These are phyloP conservation scores for Penicillium sp. DNA, from an alignment of 2,329 filamentous ascomycete genomes.

Conservation along the genomic window DNA sequence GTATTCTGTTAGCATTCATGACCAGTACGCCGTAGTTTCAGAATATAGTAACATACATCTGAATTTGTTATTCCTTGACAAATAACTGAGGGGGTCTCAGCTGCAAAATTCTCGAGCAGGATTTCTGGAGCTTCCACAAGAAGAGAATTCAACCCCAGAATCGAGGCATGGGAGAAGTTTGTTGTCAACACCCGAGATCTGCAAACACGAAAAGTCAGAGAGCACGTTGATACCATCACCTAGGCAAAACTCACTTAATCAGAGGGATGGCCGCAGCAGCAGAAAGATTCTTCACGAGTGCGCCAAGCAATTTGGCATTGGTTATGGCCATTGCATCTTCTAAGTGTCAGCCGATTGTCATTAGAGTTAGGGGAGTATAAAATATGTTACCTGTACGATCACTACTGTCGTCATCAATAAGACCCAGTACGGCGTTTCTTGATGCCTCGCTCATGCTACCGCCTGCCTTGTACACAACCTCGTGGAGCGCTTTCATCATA, in stretches of 20 bases:
- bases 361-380: background rate
- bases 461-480: constrained; percentile 93
- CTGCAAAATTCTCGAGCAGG: constrained; percentile 64
- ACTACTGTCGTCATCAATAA: constrained; percentile 82
- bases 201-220: constrained; percentile 23
- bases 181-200: constrained; percentile 75
- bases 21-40: background rate
- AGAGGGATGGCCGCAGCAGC: constrained; percentile 61
- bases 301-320: constrained; percentile 83
- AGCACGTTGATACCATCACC: background rate
- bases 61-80: constrained; percentile 74
- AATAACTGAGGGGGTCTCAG: constrained; percentile 73
- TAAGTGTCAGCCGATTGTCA: constrained; percentile 17
- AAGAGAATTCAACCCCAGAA: constrained; percentile 84
- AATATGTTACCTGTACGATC: constrained; percentile 59
- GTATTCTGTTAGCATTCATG: constrained; percentile 18
- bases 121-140: constrained; percentile 73
- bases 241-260: constrained; percentile 48
- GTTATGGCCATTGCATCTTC: constrained; percentile 73
- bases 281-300: constrained; percentile 81
- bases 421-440: constrained; percentile 73
- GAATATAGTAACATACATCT: constrained; percentile 55
- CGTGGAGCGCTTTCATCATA: constrained; percentile 95
- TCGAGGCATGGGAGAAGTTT: constrained; percentile 71
- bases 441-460: constrained; percentile 92